Evolutionary conservation across 768 basidiomycete species (phyloP).

Genomic region (Macrocybe gigantea): DNA sequence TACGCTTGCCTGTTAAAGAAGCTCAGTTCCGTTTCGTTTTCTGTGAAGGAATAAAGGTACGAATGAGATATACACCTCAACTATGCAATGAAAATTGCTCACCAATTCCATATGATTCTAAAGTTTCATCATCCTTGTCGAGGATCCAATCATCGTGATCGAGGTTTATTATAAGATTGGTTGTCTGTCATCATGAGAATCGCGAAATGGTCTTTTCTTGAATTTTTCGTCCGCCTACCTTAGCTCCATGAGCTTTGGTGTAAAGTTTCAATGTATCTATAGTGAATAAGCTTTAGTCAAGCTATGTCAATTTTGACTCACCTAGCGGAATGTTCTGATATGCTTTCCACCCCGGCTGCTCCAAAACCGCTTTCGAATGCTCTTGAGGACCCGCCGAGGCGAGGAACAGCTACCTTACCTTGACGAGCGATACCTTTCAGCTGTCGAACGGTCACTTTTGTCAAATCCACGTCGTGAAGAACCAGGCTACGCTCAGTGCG

Average conservation of each 20-base stretch:
- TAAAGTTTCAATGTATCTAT: slow-evolving; percentile 93
- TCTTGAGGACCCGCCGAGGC: slow-evolving; percentile 1
- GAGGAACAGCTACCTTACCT: slow-evolving; percentile 35
- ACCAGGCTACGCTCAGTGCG: slow-evolving; percentile 87
- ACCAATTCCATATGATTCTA: slow-evolving; percentile 80
- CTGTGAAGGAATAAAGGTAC: slow-evolving; percentile 31
- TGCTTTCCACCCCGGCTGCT: slow-evolving; percentile 81
- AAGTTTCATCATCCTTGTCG: slow-evolving; percentile 52
- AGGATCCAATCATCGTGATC: slow-evolving; percentile 95
- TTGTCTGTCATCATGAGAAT: slow-evolving; percentile 51
- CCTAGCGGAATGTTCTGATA: slow-evolving; percentile 73
- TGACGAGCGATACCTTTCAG: slow-evolving; percentile 68
- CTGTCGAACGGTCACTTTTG: slow-evolving; percentile 67
- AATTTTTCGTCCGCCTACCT: slow-evolving; percentile 42
- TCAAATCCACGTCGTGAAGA: slow-evolving; percentile 75
- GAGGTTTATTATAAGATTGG: slow-evolving; percentile 96
- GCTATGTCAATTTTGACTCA: slow-evolving; percentile 20
- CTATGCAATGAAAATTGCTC: slow-evolving; percentile 15
- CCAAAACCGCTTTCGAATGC: slow-evolving; percentile 53
- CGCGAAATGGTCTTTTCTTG: neutral
- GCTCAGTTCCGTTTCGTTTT: slow-evolving; percentile 94
- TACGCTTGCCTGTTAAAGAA: slow-evolving; percentile 81
- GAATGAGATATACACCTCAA: neutral
- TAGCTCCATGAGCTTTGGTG: slow-evolving; percentile 90
- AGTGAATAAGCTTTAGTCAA: slow-evolving; percentile 4